Conservation (phyloP, 768 basidiomycete genomes). For the Dendrothele bispora region DNA sequence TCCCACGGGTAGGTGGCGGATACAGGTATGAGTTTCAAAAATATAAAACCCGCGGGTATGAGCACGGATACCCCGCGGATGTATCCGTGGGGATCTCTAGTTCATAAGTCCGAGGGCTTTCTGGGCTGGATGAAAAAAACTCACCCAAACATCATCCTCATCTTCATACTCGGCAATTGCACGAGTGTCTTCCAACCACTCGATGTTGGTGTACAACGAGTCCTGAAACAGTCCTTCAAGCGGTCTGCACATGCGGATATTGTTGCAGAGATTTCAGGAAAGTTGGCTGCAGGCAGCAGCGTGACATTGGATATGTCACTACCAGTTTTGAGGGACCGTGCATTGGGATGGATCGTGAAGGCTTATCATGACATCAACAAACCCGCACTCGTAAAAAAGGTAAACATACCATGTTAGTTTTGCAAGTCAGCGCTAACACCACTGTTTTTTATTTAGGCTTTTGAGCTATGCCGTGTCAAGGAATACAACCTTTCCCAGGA, state of each 20-base stretch:
- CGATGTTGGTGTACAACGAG: constrained; percentile 33
- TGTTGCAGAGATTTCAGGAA: constrained; percentile 21
- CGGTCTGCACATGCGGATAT: constrained; percentile 22
- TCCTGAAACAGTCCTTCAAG: constrained; percentile 21
- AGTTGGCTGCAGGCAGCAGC: constrained; percentile 12
- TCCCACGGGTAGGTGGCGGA: too few species aligned
- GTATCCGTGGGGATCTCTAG: too few species aligned
- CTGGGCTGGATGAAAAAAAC: constrained; percentile 28
- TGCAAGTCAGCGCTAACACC: not conserved
- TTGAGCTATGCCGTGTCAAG: not conserved
- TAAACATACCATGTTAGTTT: constrained; percentile 12
- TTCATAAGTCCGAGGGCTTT: constrained; percentile 35
- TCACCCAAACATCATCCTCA: constrained; percentile 29
- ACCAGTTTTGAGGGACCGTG: constrained; percentile 20
- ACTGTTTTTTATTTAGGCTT: not conserved
- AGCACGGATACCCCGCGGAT: too few species aligned
- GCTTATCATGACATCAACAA: constrained; percentile 24
- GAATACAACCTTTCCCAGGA: not conserved
- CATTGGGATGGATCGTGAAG: constrained; percentile 26
- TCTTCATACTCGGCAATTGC: constrained; percentile 31
- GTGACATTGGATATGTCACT: constrained; percentile 22
- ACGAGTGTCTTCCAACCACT: constrained; percentile 28
- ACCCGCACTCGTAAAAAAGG: constrained; percentile 25
- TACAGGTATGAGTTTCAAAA: too few species aligned
- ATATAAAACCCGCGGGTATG: too few species aligned